Base-by-base conservation (phyloP, 768 basidiomycete genomes). In the Hericium erinaceus region DNA sequence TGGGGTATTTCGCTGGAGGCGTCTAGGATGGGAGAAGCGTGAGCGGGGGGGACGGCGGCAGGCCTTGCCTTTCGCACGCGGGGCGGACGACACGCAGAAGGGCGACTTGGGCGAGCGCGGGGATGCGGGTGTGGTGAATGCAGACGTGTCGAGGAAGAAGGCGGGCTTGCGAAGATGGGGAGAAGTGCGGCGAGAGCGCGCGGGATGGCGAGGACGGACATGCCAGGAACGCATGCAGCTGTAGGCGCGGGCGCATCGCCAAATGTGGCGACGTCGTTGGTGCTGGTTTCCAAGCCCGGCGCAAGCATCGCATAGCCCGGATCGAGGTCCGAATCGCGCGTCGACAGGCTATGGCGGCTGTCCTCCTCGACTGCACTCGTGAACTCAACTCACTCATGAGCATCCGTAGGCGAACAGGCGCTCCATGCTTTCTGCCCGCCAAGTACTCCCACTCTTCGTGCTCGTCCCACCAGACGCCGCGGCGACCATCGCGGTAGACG, bases 381-480 rank as follows among this genome's bases (percentile, higher is more conserved):
- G 12, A 46, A 48, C 12, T 48, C 41, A 13, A 18, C 49, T 46
- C 48, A 53, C 46, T 33, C 15, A 37, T 20, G 20, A 15, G 24
- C 44, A 18, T 33, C 46, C 20, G 55, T n/a, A 2, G 26, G 51
- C n/a, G 26, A 39, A 40, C 26, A 28, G 12, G 26, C 9, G 48
- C 12, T 20, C 48, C 48, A 28, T 3, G 20, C 22, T 2, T 28
- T 13, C 48, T 49, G 12, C 5, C 72, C 74, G 48, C 69, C 72
- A 76, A 73, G 60, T 82, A 87, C 64, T 89, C 87, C 76, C 78
- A 75, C 64, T 83, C 80, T 67, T 89, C 87, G 12, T 85, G 84
- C 55, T 77, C 79, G 62, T 89, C 87, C 74, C 79, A 77, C 85
- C 87, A 89, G 13, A 87, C 54, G 0, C 80, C 79, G 22, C 85